phyloP scores from a whole-genome alignment of 208 protist genomes.

The Paratrypanosoma confusum region DNA sequence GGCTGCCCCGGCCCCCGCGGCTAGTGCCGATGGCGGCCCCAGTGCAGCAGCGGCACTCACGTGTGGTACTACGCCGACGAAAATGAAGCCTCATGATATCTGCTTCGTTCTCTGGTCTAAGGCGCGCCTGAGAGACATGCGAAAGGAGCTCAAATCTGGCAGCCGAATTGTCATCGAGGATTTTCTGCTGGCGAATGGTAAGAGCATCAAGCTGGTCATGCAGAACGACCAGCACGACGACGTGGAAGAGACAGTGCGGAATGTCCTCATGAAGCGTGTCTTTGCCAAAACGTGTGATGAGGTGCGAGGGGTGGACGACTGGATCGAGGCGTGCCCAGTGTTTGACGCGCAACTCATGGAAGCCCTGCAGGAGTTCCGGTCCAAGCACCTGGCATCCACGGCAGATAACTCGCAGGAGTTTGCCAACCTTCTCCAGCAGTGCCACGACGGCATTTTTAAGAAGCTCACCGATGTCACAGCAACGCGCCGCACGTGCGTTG shows the following conservation, averaged over 20 bases:
- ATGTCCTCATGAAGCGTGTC: constrained; percentile 50
- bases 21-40: constrained; percentile 1
- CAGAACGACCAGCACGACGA: constrained; percentile 80
- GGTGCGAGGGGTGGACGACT: constrained; percentile 42
- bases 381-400: constrained; percentile 35
- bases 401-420: constrained; percentile 53
- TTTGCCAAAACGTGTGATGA: constrained; percentile 56
- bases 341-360: constrained; percentile 49
- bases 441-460: constrained; percentile 27
- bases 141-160: constrained; percentile 56
- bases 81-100: constrained; percentile 52
- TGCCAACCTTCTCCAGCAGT: constrained; percentile 25
- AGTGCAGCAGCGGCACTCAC: neutral
- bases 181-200: constrained; percentile 27
- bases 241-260: constrained; percentile 23
- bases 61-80: constrained; percentile 13
- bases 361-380: constrained; percentile 65
- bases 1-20: neutral
- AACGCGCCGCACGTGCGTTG: constrained; percentile 27
- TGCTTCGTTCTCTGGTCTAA: constrained; percentile 73
- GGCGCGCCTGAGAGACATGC: constrained; percentile 41
- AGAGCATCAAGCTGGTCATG: constrained; percentile 66
- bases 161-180: constrained; percentile 64
- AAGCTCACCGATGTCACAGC: constrained; percentile 62
- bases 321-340: constrained; percentile 65